Conservation (phyloP, 2,329 filamentous ascomycete genomes). For the Diplodia seriata region DNA sequence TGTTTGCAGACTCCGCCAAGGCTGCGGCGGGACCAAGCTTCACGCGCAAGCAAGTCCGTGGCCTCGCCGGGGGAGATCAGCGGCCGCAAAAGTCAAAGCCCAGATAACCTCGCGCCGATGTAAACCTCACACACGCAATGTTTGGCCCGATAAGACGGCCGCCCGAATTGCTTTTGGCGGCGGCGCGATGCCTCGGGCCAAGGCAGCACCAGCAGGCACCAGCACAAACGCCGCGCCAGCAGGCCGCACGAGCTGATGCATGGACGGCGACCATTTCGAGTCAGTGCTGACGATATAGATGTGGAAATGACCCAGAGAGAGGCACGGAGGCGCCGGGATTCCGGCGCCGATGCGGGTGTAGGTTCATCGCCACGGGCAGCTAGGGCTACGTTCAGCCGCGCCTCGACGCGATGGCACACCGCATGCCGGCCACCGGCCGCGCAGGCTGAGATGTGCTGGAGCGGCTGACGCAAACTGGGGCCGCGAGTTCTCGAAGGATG, state of each 20-base stretch:
- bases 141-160: neutral
- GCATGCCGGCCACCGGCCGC: neutral
- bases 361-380: neutral
- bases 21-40: neutral
- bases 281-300: neutral
- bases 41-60: neutral
- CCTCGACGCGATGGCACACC: neutral
- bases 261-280: neutral
- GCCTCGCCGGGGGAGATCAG: slow-evolving; percentile 6
- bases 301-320: neutral
- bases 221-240: neutral
- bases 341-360: neutral
- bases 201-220: neutral
- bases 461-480: neutral
- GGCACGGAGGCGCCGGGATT: neutral
- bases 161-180: neutral
- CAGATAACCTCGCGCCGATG: slow-evolving; percentile 1
- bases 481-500: neutral
- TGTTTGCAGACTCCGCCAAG: slow-evolving; percentile 11
- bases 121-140: slow-evolving; percentile 7
- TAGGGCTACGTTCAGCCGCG: neutral
- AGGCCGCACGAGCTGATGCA: neutral
- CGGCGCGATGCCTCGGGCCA: slow-evolving; percentile 9
- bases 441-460: neutral
- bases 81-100: neutral